Base-by-base conservation (phyloP, 2,329 filamentous ascomycete genomes). In the Penicillium occitanis region DNA sequence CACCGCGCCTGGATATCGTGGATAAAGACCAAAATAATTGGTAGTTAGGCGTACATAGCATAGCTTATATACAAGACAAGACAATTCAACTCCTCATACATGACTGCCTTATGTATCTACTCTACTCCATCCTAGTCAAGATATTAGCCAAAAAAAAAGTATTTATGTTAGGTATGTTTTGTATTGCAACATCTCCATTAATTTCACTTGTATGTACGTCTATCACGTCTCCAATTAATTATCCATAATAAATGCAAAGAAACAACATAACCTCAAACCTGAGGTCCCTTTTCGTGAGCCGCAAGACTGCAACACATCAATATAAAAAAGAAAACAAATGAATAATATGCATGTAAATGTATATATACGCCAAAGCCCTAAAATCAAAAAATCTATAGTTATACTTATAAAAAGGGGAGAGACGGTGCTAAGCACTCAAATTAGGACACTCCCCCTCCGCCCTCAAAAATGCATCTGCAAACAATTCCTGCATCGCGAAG, bases 401-500 rank as follows among this genome's bases (percentile, higher is more conserved):
- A 51, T 53, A 22, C 5, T n/a, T 30, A n/a, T 30, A 35, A 11
- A 35, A 35, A 30, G 17, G 13, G 13, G 13, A 8, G 33, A n/a
- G 33, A 10, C 35, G 4, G n/a, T 8, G 7, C 42, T 60, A 66
- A 33, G 61, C 42, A 66, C 14, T 63, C 30, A 66, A n/a, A 11
- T 46, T 59, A 17, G 65, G 77, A 48, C 78, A 80, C 68, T 80
- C 77, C 22, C 77, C 83, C 74, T 88, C 76, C 1, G 90, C 90
- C 67, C 90, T 85, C 70, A 83, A 79, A 78, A 94, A 94, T 11
- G 91, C 91, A 48, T 85, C 86, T 4, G 90, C 85, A 74, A 99
- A 99, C 78, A 99, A 95, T 65, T 93, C 87, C 78, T 97, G 91
- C 94, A 99, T 97, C 19, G 95, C 95, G 25, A 86, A 85, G 80